Evolutionary conservation across 2,329 filamentous ascomycete species (phyloP), one percentile per base, ranked within the genome.

Genomic region (Cercospora berteroae): DNA sequence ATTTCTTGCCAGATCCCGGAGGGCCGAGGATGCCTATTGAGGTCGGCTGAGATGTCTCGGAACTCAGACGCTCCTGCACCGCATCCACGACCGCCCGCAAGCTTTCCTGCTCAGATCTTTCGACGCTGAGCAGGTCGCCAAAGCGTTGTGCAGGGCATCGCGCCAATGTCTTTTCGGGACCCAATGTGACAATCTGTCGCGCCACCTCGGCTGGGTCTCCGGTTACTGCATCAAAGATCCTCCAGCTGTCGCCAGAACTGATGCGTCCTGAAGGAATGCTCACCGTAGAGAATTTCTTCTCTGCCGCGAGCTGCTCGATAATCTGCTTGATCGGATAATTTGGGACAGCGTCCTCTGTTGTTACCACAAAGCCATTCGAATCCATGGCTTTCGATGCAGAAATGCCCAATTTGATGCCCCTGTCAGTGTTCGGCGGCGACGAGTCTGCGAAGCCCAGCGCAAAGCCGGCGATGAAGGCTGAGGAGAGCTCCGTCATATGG

Each of bases 171-270:
- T 73, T 75, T n/a, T 75, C 73, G 0, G 75, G 70, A 7, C 76
- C 76, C 20, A 66, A 48, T 0, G 72, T 76, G 12, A 77, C 74
- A 8, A 78, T 74, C 50, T 76, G 75, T 57, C 75, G 70, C 20
- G 76, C 76, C 12, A 77, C 70, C 62, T 78, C 76, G 10, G 74
- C 71, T 25, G 74, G 73, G 59, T 78, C 76, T 12, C 76, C 76
- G 23, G 76, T 77, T 2, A 77, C 69, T 3, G 66, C 66, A 23
- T 77, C 74, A 56, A 77, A 77, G 31, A 78, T 75, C n/a, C 70
- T 74, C 75, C 76, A 78, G 60, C 70, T 73, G 13, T 77, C 75
- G n/a, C 75, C 76, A 16, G 74, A 74, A 63, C 74, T 76, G 64
- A 78, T 78, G 18, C 71, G 67, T 12, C 68, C 69, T 2, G 75